Evolutionary conservation across 2,329 filamentous ascomycete genomes (phyloP), one percentile per base, ranked within the genome.

Genomic region (Pyrenochaeta sp.): DNA sequence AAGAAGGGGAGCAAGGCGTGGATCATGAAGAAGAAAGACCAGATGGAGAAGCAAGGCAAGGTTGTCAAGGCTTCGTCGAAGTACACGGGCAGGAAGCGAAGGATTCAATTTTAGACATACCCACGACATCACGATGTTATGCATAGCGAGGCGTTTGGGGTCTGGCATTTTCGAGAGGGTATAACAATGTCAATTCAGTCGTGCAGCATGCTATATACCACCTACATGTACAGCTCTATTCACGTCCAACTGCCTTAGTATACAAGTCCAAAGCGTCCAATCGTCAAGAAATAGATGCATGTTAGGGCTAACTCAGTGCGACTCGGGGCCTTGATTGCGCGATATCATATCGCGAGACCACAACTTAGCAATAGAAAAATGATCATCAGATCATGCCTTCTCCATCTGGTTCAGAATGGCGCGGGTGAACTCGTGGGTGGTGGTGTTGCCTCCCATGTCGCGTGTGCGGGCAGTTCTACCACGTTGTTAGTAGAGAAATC

Each of bases 341-440:
- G 45, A 34, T 32, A 58, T 60, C 52, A 59, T 58, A 47, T 61
- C 50, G 54, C 61, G 19, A 65, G 59, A 63, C 57, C 39, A 50
- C 50, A 59, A 53, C 53, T 61, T 57, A 59, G 56, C 62, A 62
- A 59, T 56, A 58, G 52, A 55, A 46, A 55, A 47, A 54, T 50
- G 49, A 51, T 52, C 44, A 36, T 46, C 13, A 37, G 48, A 52
- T 62, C 65, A 77, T 65, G 66, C 70, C 71, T 72, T 74, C 85
- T 98, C 94, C 93, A 99, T 96, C 86, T 95, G 92, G 84, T 93
- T 88, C 76, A 99, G 86, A 76, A 99, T 91, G 72, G 95, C 93
- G 74, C 90, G 86, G 74, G 95, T 98, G 84, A 98, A 99, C 80
- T 98, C 89, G 82, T 97, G 89, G 65, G 94, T 99, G 72, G 91